Conservation (phyloP, 2,329 filamentous ascomycete genomes). For the Phyllosticta ampelicida region DNA sequence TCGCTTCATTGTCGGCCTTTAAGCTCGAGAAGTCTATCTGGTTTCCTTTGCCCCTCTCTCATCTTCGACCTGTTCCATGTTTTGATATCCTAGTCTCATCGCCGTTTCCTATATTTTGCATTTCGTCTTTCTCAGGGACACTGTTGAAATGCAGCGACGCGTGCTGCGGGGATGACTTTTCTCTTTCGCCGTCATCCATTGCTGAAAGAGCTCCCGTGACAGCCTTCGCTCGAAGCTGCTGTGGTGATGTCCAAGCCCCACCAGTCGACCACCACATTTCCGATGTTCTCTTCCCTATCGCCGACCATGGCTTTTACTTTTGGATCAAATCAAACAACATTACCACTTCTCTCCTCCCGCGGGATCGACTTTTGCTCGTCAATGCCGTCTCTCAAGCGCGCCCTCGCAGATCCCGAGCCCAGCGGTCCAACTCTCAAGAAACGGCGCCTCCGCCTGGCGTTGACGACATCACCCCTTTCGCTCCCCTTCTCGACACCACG, state of each 20-base stretch:
- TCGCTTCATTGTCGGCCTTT: background rate
- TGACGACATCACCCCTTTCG: constrained; percentile 61
- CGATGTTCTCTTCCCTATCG: constrained; percentile 4
- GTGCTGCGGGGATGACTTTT: background rate
- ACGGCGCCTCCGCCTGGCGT: constrained; percentile 48
- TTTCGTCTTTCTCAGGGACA: background rate
- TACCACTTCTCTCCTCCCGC: constrained; percentile 15
- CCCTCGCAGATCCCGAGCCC: constrained; percentile 41
- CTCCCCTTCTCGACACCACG: constrained; percentile 57
- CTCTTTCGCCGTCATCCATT: background rate
- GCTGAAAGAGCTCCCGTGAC: background rate
- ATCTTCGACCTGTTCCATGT: background rate
- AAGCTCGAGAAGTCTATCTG: background rate
- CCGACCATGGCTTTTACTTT: constrained; percentile 24
- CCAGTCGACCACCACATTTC: background rate
- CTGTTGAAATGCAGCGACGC: background rate
- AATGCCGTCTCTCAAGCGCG: constrained; percentile 36
- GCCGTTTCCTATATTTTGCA: background rate
- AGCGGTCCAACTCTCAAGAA: constrained; percentile 42
- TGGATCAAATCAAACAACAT: constrained; percentile 15
- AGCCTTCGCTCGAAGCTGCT: background rate
- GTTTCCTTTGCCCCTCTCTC: background rate
- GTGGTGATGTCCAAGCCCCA: background rate
- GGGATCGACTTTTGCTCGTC: constrained; percentile 24
- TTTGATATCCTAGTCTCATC: background rate